A percentile compares a stretch with the other conserved stretches of the same genome.
phyloP scores from a whole-genome alignment of 192 early-diverging fungal genomes.

The Coemansia nantahalensis region DNA sequence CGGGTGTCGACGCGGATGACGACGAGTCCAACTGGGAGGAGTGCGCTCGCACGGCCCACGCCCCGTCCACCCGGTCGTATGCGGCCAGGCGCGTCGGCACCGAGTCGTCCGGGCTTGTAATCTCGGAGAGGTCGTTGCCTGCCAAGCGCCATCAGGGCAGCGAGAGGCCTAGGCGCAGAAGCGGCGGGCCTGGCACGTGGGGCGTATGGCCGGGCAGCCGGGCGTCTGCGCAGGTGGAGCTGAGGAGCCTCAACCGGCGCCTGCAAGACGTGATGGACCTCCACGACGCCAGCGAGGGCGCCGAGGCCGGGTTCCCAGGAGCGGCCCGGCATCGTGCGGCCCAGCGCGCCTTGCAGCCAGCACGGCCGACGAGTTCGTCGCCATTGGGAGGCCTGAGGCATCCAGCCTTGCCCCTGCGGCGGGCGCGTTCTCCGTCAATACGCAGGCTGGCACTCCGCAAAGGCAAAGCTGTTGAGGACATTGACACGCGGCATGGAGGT shows the following conservation, averaged over 20 bases:
- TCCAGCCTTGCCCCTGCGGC: background rate
- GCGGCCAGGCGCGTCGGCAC: conserved; percentile 8
- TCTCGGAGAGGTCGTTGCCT: conserved; percentile 2
- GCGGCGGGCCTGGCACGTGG: background rate
- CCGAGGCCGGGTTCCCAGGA: background rate
- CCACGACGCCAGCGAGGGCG: conserved; percentile 1
- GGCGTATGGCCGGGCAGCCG: background rate
- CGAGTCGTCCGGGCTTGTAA: conserved; percentile 9
- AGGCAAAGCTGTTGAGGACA: background rate
- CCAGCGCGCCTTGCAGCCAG: background rate
- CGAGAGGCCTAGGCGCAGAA: background rate
- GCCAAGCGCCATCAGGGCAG: conserved; percentile 4
- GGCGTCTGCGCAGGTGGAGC: conserved; percentile 6
- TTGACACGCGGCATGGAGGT: too few species aligned
- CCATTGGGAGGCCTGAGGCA: background rate
- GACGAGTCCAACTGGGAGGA: conserved; percentile 1
- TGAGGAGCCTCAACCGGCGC: conserved; percentile 18
- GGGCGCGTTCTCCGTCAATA: conserved; percentile 20
- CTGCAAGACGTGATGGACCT: conserved; percentile 27
- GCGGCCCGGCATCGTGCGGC: background rate
- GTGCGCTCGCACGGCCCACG: background rate
- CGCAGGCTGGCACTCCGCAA: conserved; percentile 20
- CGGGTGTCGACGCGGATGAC: background rate
- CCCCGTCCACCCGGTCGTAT: conserved; percentile 5
- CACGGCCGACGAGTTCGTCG: background rate